A percentile compares a stretch with the other conserved stretches of the same genome.
Evolutionary conservation across 2,329 filamentous ascomycete genomes (phyloP).

Genomic region (Pseudovirgaria hyperparasitica): DNA sequence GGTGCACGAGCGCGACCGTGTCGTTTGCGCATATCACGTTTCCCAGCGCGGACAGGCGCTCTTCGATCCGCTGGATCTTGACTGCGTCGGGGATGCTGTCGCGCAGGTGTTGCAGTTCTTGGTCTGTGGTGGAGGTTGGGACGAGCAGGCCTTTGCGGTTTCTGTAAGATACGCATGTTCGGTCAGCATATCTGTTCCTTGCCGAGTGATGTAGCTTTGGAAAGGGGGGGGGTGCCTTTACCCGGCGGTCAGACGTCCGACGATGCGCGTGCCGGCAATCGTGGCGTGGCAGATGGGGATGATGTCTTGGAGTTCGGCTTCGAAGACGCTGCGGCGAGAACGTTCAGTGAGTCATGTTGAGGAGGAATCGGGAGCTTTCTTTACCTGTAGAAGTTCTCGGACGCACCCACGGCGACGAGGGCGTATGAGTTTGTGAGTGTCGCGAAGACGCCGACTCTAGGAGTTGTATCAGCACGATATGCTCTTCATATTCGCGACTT

Average conservation of each 20-base stretch:
- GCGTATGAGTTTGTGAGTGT: slow-evolving; percentile 97
- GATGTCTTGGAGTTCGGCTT: slow-evolving; percentile 92
- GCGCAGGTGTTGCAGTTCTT: slow-evolving; percentile 93
- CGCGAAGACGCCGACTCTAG: slow-evolving; percentile 87
- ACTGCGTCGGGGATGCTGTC: slow-evolving; percentile 87
- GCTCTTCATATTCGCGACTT: background rate
- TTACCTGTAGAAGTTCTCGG: slow-evolving; percentile 95
- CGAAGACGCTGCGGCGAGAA: slow-evolving; percentile 58
- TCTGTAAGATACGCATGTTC: slow-evolving; percentile 29
- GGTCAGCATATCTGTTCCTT: slow-evolving; percentile 3
- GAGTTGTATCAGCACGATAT: slow-evolving; percentile 3
- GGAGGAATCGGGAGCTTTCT: slow-evolving; percentile 6
- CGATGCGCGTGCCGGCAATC: slow-evolving; percentile 91
- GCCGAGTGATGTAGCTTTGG: slow-evolving; percentile 1
- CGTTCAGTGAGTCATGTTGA: background rate
- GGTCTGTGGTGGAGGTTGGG: slow-evolving; percentile 89
- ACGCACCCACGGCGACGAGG: slow-evolving; percentile 84
- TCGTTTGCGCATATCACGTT: slow-evolving; percentile 97
- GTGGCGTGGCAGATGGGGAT: slow-evolving; percentile 95
- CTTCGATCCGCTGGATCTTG: slow-evolving; percentile 95
- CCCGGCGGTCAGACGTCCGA: slow-evolving; percentile 89
- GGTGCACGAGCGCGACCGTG: slow-evolving; percentile 91
- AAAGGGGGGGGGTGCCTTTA: slow-evolving; percentile 22
- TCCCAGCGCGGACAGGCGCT: slow-evolving; percentile 85
- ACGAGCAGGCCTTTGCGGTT: slow-evolving; percentile 96